Base-by-base conservation (phyloP, 2,329 filamentous ascomycete species). In the Decorospora gaudefroyi region DNA sequence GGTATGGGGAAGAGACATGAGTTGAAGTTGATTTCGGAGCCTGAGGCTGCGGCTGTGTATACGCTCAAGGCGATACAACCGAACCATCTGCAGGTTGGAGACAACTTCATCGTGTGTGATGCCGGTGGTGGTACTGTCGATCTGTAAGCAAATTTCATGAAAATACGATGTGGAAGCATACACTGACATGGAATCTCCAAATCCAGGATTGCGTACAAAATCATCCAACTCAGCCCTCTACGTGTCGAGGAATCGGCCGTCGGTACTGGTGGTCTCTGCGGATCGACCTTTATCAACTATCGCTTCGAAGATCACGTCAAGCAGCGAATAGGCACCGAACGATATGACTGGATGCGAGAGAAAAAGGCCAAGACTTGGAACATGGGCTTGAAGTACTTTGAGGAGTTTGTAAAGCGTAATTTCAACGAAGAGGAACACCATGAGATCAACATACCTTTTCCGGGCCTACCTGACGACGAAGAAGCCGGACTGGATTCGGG, bases 371-470 rank as follows among this genome's bases (percentile, higher is more conserved):
- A 88, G 70, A 88, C 85, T 1, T 91, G 87, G 86, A 87, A 73
- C 42, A 76, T 76, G 73, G 88, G 84, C 2, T 74, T 91, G 36
- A 80, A 83, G 42, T 90, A 90, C 62, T 92, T 90, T 68, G 88
- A 92, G 60, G 87, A 91, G 63, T 90, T 89, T 64, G 87, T 92
- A 10, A 92, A 92, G 71, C 80, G 88, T 10, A 90, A 90, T 61
- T 92, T 91, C 64, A 86, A 88, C 63, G 85, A 88, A 59, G 86
- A 89, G 32, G 87, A 90, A 61, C 82, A 87, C 51, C 78, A 84
- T 35, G 87, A 91, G 64, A 81, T 90, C 46, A 90, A 90, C 45
- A 80, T 91, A 3, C 87, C 87, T 0, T 88, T 91, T 54, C 87
- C 87, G 1, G 87, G 87, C 1, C 72, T 90, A 2, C 79, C 87